phyloP scores from a whole-genome alignment of 306 rosid species.

The Vigna reflexopilosa region DNA sequence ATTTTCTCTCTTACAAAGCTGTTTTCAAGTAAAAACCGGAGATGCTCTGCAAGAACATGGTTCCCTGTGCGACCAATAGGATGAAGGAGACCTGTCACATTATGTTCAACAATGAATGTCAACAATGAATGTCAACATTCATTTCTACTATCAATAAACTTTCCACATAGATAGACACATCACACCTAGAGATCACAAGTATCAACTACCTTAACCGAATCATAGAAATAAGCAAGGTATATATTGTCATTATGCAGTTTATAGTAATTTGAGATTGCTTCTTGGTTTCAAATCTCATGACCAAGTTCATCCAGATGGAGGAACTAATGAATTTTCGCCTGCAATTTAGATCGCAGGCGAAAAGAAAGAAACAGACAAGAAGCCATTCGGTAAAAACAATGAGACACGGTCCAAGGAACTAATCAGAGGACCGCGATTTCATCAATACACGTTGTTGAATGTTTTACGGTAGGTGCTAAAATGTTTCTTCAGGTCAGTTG shows the following conservation, averaged over 20 bases:
- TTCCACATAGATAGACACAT: not conserved
- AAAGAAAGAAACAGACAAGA: too few species aligned
- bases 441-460: too few species aligned
- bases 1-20: slow-evolving; percentile 64
- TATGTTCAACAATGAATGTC: slow-evolving; percentile 91
- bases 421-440: too few species aligned
- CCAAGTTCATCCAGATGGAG: too few species aligned
- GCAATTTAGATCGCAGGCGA: too few species aligned
- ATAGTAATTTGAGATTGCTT: not conserved
- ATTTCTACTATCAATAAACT: not conserved
- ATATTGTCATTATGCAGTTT: not conserved
- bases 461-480: too few species aligned
- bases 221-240: not conserved
- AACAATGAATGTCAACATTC: slow-evolving; percentile 5
- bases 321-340: too few species aligned
- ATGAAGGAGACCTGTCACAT: slow-evolving; percentile 83
- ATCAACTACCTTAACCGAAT: not conserved
- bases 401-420: too few species aligned
- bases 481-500: too few species aligned
- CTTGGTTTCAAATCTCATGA: too few species aligned
- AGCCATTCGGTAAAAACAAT: too few species aligned
- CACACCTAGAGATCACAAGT: not conserved
- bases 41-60: slow-evolving; percentile 61
- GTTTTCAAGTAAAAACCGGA: slow-evolving; percentile 70
- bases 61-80: slow-evolving; percentile 70